Base-by-base conservation (phyloP, 2,329 filamentous ascomycete genomes). In the Teratosphaeriaceae sp. region DNA sequence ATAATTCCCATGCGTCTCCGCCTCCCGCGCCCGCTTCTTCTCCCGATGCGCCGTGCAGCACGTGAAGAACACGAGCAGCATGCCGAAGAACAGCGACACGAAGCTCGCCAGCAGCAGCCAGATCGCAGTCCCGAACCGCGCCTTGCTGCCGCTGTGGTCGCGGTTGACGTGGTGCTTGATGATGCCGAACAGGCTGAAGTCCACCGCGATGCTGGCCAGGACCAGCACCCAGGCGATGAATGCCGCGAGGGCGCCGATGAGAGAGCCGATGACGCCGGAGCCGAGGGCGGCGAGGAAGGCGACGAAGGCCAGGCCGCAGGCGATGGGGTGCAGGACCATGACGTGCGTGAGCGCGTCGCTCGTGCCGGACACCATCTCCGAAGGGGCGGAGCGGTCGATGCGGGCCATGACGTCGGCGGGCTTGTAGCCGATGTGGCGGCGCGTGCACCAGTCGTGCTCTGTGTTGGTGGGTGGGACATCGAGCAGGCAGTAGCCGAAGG, bases 301-400 rank as follows among this genome's bases (percentile, higher is more conserved):
- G 48, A 80, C 65, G 64, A 81, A 80, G 52, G 71, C 66, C 2
- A 81, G 59, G 43, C 65, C 76, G 46, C 71, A 69, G n/a, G 71
- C 75, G 54, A 82, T 65, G 21, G 79, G 77, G 65, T 82, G 79
- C 45, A 83, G 69, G 40, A 82, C 62, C 76, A 82, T 76, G 48
- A 76, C 74, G 49, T 68, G 66, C 31, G 78, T 80, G 30, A 82
- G 67, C 21, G 61, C 65, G 49, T 69, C 69, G 45, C 70, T 62
- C 6, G 74, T 71, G 47, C 66, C 60, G 44, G 64, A 61, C 16
- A 70, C 64, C 44, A 68, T 65, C 38, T 61, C 52, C 48, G 67
- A 68, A 59, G 74, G 72, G 27, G 62, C 44, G 36, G 61, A 64
- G 38, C 56, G 54, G 43, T 70, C 65, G 36, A 67, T 49, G 12